Percentiles rank a stretch among this genome's conserved stretches.
Evolutionary conservation across 2,329 filamentous ascomycete species (phyloP).

Genomic region (Monilinia fructicola): DNA sequence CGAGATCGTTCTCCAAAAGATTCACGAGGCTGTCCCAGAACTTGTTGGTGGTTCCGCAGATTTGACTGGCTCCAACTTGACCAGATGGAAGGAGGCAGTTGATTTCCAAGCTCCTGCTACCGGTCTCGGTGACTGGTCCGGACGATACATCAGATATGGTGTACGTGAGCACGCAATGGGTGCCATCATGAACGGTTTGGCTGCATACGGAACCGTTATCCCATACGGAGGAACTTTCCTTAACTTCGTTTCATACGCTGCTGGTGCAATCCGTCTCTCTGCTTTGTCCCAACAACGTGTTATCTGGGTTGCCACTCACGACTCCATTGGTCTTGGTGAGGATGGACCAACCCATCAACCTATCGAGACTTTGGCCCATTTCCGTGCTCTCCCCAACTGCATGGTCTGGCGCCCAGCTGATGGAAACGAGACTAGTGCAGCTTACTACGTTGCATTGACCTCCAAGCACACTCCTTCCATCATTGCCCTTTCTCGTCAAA

Average conservation of each 20-base stretch:
- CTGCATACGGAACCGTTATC: conserved; percentile 92
- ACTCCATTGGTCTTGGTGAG: conserved; percentile 98
- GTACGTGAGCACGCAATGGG: conserved; percentile 92
- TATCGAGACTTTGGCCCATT: conserved; percentile 96
- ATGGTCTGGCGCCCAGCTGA: conserved; percentile 99
- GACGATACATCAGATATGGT: conserved; percentile 91
- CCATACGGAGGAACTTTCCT: conserved; percentile 96
- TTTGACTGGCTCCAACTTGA: conserved; percentile 98
- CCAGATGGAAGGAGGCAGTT: conserved; percentile 92
- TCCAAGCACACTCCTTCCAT: conserved; percentile 89
- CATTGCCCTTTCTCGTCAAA: conserved; percentile 93
- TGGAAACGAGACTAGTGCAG: conserved; percentile 95
- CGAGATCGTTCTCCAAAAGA: conserved; percentile 86
- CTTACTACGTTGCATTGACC: conserved; percentile 93
- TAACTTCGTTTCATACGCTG: conserved; percentile 98
- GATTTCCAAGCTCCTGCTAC: conserved; percentile 93
- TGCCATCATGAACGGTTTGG: conserved; percentile 90
- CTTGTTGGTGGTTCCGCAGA: conserved; percentile 95
- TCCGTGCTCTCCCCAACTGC: conserved; percentile 97
- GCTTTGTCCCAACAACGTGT: conserved; percentile 85
- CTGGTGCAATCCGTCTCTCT: conserved; percentile 91
- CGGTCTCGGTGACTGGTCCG: conserved; percentile 83
- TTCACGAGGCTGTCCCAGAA: conserved; percentile 81
- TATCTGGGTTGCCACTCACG: conserved; percentile 97
- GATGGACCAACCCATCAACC: conserved; percentile 98